A percentile compares a stretch with the other conserved stretches of the same genome.
These are phyloP conservation scores for Tylopilus vinaceipallidus DNA, from an alignment of 768 basidiomycete genomes.

Conservation along the genomic window DNA sequence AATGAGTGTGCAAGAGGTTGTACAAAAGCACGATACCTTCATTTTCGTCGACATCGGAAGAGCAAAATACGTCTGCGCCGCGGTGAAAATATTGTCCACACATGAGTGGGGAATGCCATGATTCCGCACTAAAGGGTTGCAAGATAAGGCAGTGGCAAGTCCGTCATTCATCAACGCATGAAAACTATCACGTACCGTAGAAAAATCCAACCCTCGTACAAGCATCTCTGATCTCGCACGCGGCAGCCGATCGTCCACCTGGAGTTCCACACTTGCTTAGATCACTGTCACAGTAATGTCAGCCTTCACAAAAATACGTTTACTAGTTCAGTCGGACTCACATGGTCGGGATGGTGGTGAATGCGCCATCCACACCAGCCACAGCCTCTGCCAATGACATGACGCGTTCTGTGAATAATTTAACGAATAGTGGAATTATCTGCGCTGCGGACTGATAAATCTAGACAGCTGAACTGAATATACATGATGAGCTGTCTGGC, in stretches of 20 bases:
- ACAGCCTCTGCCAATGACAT: constrained; percentile 26
- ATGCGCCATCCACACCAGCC: constrained; percentile 16
- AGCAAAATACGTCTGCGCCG: constrained; percentile 63
- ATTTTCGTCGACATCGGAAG: constrained; percentile 63
- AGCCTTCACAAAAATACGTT: background rate
- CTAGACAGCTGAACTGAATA: too few relatives aligned
- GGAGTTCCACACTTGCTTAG: constrained; percentile 17
- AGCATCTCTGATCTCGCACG: constrained; percentile 62
- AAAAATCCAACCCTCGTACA: constrained; percentile 85
- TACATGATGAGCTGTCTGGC: too few relatives aligned
- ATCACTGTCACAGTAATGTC: constrained; percentile 13
- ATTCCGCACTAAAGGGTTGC: constrained; percentile 58
- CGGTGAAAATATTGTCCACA: constrained; percentile 44
- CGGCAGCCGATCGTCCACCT: constrained; percentile 44
- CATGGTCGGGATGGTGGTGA: constrained; percentile 27
- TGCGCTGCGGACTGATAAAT: too few relatives aligned
- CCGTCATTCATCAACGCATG: background rate
- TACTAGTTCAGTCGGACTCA: constrained; percentile 7
- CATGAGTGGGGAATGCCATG: constrained; percentile 64
- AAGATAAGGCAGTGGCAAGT: background rate
- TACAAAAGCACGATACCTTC: constrained; percentile 42
- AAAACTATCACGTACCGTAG: constrained; percentile 49
- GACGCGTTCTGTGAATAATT: background rate
- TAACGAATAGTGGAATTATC: too few relatives aligned
- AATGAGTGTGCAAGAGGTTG: background rate